A percentile compares a stretch with the other conserved stretches of the same genome.
Evolutionary conservation across 331 rosid genomes (phyloP).

Genomic region (Malus hybrid): DNA sequence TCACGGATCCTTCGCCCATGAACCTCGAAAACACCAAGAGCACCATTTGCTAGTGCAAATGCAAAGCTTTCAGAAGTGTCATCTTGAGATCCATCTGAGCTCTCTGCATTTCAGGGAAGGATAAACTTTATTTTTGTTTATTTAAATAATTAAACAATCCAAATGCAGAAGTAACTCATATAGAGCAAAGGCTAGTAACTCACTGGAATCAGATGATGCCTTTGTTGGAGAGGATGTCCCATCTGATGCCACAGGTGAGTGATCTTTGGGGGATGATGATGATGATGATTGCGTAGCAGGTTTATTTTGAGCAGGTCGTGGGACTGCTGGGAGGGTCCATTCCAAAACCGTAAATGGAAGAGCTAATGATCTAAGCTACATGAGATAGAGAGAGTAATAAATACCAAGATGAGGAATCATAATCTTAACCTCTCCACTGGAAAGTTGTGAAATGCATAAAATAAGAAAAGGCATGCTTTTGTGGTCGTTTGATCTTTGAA

Average conservation of each 20-base stretch:
- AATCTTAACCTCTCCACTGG: not conserved
- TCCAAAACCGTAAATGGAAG: conserved; percentile 99
- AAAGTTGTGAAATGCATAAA: not conserved
- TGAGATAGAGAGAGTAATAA: conserved; percentile 27
- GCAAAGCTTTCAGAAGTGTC: conserved; percentile 94
- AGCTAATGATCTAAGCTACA: conserved; percentile 99
- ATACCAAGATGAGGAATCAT: not conserved
- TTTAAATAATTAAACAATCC: conserved; percentile 7
- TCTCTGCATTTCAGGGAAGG: conserved; percentile 37
- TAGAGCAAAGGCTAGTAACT: conserved; percentile 29
- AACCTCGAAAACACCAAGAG: conserved; percentile 98
- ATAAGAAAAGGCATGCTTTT: not conserved
- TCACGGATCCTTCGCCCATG: conserved; percentile 93
- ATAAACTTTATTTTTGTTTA: conserved; percentile 20
- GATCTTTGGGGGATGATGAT: conserved; percentile 33
- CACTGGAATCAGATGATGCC: conserved; percentile 60
- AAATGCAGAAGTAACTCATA: conserved; percentile 7
- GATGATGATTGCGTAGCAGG: conserved; percentile 20
- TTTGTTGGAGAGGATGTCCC: conserved; percentile 37
- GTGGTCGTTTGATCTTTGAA: not conserved
- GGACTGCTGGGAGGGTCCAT: conserved; percentile 97
- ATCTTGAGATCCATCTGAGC: conserved; percentile 73
- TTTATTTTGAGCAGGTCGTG: conserved; percentile 51
- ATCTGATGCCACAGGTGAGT: conserved; percentile 36
- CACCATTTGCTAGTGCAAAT: conserved; percentile 89